Evolutionary conservation across 805 yeast genomes (phyloP).

Genomic region (Saccharomyces jurei): DNA sequence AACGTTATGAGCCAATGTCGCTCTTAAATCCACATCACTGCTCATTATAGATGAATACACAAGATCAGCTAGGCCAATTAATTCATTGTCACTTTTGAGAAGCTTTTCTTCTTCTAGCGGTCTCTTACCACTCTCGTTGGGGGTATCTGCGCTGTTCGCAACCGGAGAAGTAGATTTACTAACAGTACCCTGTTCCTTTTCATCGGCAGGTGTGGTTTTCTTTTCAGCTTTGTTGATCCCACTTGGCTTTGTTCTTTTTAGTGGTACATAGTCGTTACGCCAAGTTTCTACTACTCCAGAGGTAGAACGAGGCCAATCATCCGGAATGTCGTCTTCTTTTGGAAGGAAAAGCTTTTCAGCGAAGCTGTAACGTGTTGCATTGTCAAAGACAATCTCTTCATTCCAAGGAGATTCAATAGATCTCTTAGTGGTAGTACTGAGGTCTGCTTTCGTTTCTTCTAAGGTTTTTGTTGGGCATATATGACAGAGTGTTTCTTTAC

Average conservation of each 20-base stretch:
- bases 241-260: conserved; percentile 45
- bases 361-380: conserved; percentile 48
- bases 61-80: conserved; percentile 54
- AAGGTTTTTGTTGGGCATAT: conserved; percentile 28
- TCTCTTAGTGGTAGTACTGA: conserved; percentile 31
- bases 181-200: conserved; percentile 7
- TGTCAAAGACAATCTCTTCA: conserved; percentile 50
- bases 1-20: conserved; percentile 81
- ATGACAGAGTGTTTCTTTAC: conserved; percentile 64
- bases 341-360: conserved; percentile 75
- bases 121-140: conserved; percentile 26
- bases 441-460: conserved; percentile 20
- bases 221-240: conserved; percentile 25
- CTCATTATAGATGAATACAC: conserved; percentile 44
- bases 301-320: conserved; percentile 31
- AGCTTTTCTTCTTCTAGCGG: conserved; percentile 13
- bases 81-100: conserved; percentile 8
- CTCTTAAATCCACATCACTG: conserved; percentile 72
- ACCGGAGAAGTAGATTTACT: conserved; percentile 10
- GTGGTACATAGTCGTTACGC: conserved; percentile 64
- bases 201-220: conserved; percentile 20
- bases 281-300: conserved; percentile 49
- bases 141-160: conserved; percentile 9
- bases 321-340: conserved; percentile 33
- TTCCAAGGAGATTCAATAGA: conserved; percentile 74